These are phyloP conservation scores for Haberlea rhodopensis DNA, from an alignment of 257 asterid species.

Conservation along the genomic window DNA sequence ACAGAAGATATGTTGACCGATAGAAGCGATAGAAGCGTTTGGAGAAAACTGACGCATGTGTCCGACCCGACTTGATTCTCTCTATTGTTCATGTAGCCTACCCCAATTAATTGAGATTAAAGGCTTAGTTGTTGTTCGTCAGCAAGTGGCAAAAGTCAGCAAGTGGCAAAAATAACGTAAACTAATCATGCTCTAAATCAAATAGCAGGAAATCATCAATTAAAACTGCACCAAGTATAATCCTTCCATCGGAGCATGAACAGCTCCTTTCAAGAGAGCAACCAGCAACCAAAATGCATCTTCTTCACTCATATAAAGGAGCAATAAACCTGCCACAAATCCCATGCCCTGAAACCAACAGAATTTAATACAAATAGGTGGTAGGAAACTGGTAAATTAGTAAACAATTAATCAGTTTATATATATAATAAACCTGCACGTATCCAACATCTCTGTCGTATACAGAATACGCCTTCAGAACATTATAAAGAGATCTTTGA, in stretches of 20 bases:
- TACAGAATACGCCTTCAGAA: conserved; percentile 92
- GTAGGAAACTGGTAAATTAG: conserved; percentile 14
- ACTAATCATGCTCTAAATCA: conserved; percentile 9
- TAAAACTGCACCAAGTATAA: conserved; percentile 70
- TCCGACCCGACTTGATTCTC: no score
- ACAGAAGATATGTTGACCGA: no score
- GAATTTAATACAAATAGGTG: conserved; percentile 21
- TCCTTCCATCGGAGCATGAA: conserved; percentile 99
- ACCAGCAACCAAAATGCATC: conserved; percentile 99
- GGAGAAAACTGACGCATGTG: no score
- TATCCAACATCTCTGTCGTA: conserved; percentile 97
- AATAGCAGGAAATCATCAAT: not conserved
- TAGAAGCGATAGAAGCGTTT: no score
- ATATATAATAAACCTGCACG: conserved; percentile 66
- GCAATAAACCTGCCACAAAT: conserved; percentile 92
- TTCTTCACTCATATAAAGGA: conserved; percentile 99
- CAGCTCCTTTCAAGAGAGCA: conserved; percentile 97
- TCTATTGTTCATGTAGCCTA: no score
- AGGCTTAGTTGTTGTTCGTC: no score
- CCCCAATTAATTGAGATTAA: no score
- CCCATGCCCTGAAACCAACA: conserved; percentile 93
- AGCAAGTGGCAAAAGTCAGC: no score
- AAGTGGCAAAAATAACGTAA: conserved; percentile 14
- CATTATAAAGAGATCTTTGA: conserved; percentile 96
- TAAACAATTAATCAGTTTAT: conserved; percentile 21